These are phyloP conservation scores for Brassica balearica DNA, from an alignment of 441 rosid genomes.

Conservation along the genomic window DNA sequence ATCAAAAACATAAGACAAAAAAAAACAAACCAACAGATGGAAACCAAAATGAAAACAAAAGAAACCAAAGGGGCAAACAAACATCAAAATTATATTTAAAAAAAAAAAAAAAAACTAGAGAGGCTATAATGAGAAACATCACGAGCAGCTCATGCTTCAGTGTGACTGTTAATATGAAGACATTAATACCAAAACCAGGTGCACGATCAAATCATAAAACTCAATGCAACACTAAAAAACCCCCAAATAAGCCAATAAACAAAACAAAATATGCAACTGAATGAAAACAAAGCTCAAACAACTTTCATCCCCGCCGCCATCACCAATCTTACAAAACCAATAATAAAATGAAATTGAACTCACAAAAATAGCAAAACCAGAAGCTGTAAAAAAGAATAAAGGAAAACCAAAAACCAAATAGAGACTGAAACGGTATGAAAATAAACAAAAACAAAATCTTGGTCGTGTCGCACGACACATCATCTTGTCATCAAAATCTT, in stretches of 20 bases:
- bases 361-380: constrained; percentile 17
- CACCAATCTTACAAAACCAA: constrained; percentile 19
- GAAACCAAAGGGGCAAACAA: too few relatives aligned
- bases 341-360: constrained; percentile 8
- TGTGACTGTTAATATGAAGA: constrained; percentile 15
- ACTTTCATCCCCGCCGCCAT: background rate
- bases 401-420: constrained; percentile 15
- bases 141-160: background rate
- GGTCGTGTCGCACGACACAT: background rate
- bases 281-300: constrained; percentile 15
- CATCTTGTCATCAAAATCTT: background rate
- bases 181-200: constrained; percentile 6
- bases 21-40: too few relatives aligned
- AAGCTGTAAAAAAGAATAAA: background rate
- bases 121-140: constrained; percentile 8
- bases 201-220: constrained; percentile 20
- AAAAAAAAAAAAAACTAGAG: background rate
- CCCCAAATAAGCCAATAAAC: constrained; percentile 37
- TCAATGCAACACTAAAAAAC: constrained; percentile 12
- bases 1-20: constrained; percentile 11
- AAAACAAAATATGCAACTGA: constrained; percentile 22
- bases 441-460: constrained; percentile 17
- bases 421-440: background rate
- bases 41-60: too few relatives aligned
- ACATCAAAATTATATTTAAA: too few relatives aligned